Base-by-base conservation (phyloP, 2,329 filamentous ascomycete genomes). In the Colletotrichum sp. region DNA sequence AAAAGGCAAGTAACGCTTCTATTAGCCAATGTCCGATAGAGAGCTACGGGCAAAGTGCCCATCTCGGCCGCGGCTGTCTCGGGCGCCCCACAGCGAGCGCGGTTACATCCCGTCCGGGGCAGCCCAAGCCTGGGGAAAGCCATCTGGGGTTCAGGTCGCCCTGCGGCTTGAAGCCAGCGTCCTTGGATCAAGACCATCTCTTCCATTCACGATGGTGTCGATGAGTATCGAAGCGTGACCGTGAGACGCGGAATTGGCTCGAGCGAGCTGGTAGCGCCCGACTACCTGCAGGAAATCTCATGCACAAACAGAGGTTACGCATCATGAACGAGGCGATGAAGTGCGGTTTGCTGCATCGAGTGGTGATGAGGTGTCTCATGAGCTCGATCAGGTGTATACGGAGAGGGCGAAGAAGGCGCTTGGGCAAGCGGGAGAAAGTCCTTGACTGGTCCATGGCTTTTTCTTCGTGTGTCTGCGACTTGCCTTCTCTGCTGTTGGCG, bases 391-490 rank as follows among this genome's bases (percentile, higher is more conserved):
- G n/a, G n/a, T 13, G 43, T n/a, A 21, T n/a, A 5, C 1, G 43
- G n/a, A 51, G 43, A 24, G 4, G 0, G n/a, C 0, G 6, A 4
- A 13, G 6, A 24, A 51, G 43, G 43, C 21, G 43, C 3, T 51
- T 7, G n/a, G 21, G 5, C 12, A n/a, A 13, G 43, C n/a, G 43
- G 6, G n/a, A 13, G 43, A n/a, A 5, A 51, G 43, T 51, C n/a
- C 43, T 1, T 1, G 6, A 7, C 43, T 24, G n/a, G n/a, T 0
- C 3, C 0, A 21, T 51, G 43, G 43, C 11, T 4, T 21, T 5
- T 21, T 5, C 43, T 21, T 51, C 6, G 18, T 0, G n/a, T 5
- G n/a, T 51, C 43, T 21, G n/a, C 43, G 43, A 24, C 43, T 51
- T 21, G n/a, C n/a, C n/a, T 51, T 51, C 43, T 51, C 43, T 0